Base-by-base conservation (phyloP, 1,139 yeast species). In the Kluyveromyces sp. region DNA sequence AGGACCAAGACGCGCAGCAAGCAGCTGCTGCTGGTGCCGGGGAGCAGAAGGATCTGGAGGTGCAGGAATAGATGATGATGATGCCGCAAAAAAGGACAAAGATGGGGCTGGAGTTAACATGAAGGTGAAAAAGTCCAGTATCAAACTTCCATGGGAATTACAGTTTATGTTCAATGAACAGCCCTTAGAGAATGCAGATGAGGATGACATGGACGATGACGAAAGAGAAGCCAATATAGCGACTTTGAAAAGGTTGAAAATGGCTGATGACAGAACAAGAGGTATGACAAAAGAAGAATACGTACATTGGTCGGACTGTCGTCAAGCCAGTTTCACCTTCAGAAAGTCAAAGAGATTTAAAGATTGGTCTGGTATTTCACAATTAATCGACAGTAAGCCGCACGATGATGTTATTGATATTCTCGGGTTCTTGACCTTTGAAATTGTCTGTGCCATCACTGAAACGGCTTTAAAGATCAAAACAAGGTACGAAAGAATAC, bases 221-320 rank as follows among this genome's bases (percentile, higher is more conserved):
- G 96, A 87, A 49, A 77, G 84, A 53, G 97, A 95, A 42, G 97
- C 97, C 2, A 84, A 88, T 37, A 71, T 83, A 38, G 95, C 95
- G 0, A 87, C 96, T 15, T 70, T 89, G 63, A 89, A 89, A 63
- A 71, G 97, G 50, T 73, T 92, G 55, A 89, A 89, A 60, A 82
- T 79, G 70, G 97, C 97, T 3, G 99, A 92, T 65, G 97, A 92
- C 49, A 73, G 98, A 54, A 92, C 99, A 0, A 78, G 74, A 55
- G 78, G 84, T 54, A 94, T 92, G 99, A 92, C 98, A 0, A 81
- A 83, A 58, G 97, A 92, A 60, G 98, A 92, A 63, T 92, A 92
- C 58, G 98, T 90, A 21, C 98, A 94, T 64, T 92, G 97, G 97
- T 85, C 96, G 10, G 99, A 92, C 63, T 92, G 98, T 68, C 78